These are phyloP conservation scores for Candida schatavii DNA, from an alignment of 805 yeast species.

Conservation along the genomic window DNA sequence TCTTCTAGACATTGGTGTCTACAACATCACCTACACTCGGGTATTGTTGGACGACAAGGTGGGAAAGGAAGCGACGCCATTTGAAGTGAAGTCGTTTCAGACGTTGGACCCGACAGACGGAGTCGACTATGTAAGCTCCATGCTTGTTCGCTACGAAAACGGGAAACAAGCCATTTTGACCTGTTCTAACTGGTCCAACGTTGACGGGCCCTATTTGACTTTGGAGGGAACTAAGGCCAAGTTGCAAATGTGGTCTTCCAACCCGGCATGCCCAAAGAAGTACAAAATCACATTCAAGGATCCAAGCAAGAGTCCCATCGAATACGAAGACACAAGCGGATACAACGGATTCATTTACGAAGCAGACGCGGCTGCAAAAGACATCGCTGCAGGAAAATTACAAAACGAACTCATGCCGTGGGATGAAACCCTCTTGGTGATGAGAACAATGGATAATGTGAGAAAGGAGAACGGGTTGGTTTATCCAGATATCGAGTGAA, in stretches of 20 bases:
- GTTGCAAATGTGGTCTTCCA: slow-evolving; percentile 27
- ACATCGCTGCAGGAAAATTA: slow-evolving; percentile 36
- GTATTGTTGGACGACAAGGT: slow-evolving; percentile 33
- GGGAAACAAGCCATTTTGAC: slow-evolving; percentile 42
- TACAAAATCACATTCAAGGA: slow-evolving; percentile 33
- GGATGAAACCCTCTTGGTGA: slow-evolving; percentile 45
- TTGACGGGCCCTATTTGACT: slow-evolving; percentile 28
- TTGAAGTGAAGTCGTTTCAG: slow-evolving; percentile 28
- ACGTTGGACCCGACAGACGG: slow-evolving; percentile 33
- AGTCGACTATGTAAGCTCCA: slow-evolving; percentile 41
- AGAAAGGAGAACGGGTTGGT: slow-evolving; percentile 43
- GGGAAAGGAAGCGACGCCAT: slow-evolving; percentile 26
- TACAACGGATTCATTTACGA: slow-evolving; percentile 53
- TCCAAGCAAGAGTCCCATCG: slow-evolving; percentile 16
- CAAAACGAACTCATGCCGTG: slow-evolving; percentile 38
- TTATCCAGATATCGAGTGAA: slow-evolving; percentile 27
- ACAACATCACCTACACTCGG: slow-evolving; percentile 46
- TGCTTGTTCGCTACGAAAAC: slow-evolving; percentile 34
- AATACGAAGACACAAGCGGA: slow-evolving; percentile 31
- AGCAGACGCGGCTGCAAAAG: slow-evolving; percentile 52
- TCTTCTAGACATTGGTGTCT: slow-evolving; percentile 54
- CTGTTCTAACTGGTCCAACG: slow-evolving; percentile 23
- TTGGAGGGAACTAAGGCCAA: slow-evolving; percentile 33
- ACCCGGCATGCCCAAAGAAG: slow-evolving; percentile 32
- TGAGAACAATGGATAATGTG: slow-evolving; percentile 47